A percentile compares a stretch with the other conserved stretches of the same genome.
phyloP scores from a whole-genome alignment of 805 yeast species.

The Torulaspora gathmanii region DNA sequence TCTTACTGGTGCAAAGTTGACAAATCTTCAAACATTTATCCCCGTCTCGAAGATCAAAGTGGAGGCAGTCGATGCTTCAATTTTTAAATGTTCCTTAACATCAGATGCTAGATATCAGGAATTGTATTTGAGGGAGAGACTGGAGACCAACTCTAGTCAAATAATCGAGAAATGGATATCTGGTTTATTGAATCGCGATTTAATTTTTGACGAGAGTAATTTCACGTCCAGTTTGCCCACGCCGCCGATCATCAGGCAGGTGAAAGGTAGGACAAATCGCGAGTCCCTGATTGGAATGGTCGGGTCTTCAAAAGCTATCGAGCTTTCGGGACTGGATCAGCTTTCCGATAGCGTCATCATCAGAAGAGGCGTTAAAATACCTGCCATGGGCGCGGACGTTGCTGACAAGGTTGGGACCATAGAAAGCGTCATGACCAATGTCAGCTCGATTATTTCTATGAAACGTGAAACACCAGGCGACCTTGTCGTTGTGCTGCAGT shows the following conservation, averaged over 20 bases:
- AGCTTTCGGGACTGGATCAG: conserved; percentile 17
- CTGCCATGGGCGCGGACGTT: neutral
- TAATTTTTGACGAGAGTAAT: conserved; percentile 29
- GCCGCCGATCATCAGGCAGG: conserved; percentile 16
- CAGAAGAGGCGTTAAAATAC: conserved; percentile 20
- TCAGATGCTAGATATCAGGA: conserved; percentile 6
- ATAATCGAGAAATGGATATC: conserved; percentile 42
- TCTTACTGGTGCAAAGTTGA: conserved; percentile 11
- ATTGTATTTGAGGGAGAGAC: conserved; percentile 24
- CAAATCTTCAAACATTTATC: conserved; percentile 14
- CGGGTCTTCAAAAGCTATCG: conserved; percentile 18
- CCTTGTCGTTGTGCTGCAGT: conserved; percentile 29
- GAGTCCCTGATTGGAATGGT: conserved; percentile 22
- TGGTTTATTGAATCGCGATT: conserved; percentile 35
- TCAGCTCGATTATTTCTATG: conserved; percentile 30
- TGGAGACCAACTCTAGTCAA: conserved; percentile 29
- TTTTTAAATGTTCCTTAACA: conserved; percentile 18
- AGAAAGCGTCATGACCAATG: conserved; percentile 23
- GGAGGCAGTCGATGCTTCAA: conserved; percentile 24
- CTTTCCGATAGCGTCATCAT: conserved; percentile 22
- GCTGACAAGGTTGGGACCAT: conserved; percentile 13
- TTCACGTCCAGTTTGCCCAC: conserved; percentile 34
- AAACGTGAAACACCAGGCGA: conserved; percentile 28
- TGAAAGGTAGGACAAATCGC: conserved; percentile 8
- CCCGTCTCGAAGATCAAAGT: conserved; percentile 15